These are phyloP conservation scores for Hortaea werneckii DNA, from an alignment of 2,329 filamentous ascomycete species.

Conservation along the genomic window DNA sequence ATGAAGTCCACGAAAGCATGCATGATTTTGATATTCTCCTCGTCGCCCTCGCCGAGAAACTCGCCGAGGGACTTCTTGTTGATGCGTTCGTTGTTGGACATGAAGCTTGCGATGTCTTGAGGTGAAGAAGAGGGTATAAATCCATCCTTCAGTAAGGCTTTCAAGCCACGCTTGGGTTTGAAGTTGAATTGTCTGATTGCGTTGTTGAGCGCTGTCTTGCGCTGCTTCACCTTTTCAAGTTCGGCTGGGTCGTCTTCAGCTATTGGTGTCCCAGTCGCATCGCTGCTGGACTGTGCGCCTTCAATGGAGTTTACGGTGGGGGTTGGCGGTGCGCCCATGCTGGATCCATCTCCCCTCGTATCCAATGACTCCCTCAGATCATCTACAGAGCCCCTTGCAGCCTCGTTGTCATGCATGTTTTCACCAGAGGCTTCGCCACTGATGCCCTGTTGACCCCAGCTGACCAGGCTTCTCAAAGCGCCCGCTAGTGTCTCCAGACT, in stretches of 20 bases:
- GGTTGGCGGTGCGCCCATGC: constrained; percentile 20
- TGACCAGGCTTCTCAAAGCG: constrained; percentile 77
- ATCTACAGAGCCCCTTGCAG: constrained; percentile 42
- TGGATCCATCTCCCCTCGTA: constrained; percentile 43
- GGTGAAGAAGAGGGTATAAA: constrained; percentile 76
- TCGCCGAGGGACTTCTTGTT: constrained; percentile 92
- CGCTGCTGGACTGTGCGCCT: background rate
- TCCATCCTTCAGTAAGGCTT: constrained; percentile 68
- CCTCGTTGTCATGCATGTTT: constrained; percentile 29
- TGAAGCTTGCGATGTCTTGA: constrained; percentile 72
- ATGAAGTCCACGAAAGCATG: constrained; percentile 93
- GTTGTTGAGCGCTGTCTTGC: constrained; percentile 84
- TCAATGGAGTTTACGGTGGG: background rate
- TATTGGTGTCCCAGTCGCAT: constrained; percentile 26
- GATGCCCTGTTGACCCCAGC: constrained; percentile 72
- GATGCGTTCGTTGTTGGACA: constrained; percentile 69
- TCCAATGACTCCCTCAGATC: constrained; percentile 68
- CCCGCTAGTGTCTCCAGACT: constrained; percentile 83
- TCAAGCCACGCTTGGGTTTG: constrained; percentile 91
- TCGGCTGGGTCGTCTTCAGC: constrained; percentile 83
- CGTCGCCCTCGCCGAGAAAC: constrained; percentile 85
- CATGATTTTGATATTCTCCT: constrained; percentile 93
- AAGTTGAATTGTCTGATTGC: constrained; percentile 91
- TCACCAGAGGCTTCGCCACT: constrained; percentile 36
- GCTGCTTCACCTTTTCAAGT: constrained; percentile 87